These are phyloP conservation scores for Hypoxylon rubiginosum DNA, from an alignment of 2,329 filamentous ascomycete species.

Conservation along the genomic window DNA sequence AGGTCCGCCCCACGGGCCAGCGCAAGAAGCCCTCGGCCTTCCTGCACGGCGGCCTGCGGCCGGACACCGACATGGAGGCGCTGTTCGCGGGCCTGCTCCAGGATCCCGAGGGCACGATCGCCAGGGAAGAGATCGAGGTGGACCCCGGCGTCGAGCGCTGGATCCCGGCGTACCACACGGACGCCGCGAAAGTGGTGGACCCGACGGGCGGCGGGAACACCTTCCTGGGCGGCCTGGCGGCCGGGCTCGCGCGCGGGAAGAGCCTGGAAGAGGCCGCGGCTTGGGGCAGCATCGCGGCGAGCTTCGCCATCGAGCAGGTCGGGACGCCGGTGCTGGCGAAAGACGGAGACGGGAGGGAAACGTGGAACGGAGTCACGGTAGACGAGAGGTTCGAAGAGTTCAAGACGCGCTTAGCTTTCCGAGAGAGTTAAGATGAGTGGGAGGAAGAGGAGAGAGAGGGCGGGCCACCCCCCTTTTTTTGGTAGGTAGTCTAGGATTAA, in stretches of 20 bases:
- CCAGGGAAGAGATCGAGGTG: conserved; percentile 70
- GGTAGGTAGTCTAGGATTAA: neutral
- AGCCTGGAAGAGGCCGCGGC: conserved; percentile 77
- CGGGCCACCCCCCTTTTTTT: neutral
- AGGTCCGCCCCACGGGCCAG: conserved; percentile 46
- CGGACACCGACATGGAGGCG: conserved; percentile 73
- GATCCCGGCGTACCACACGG: conserved; percentile 80
- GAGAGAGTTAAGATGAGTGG: conserved; percentile 10
- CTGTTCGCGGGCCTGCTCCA: conserved; percentile 71
- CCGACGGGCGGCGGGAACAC: conserved; percentile 95
- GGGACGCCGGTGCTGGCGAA: conserved; percentile 76
- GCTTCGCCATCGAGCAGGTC: conserved; percentile 95
- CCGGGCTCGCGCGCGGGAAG: conserved; percentile 71
- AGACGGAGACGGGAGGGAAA: conserved; percentile 63
- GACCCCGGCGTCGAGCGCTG: conserved; percentile 77
- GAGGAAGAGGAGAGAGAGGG: neutral
- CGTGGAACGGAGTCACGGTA: conserved; percentile 72
- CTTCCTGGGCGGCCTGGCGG: conserved; percentile 76
- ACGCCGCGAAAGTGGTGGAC: conserved; percentile 76
- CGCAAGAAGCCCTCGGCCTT: conserved; percentile 60
- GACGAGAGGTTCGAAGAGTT: conserved; percentile 67
- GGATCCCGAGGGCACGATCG: conserved; percentile 65
- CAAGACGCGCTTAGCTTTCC: conserved; percentile 56
- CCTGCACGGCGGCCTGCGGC: conserved; percentile 65
- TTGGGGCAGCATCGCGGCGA: conserved; percentile 86